phyloP scores from a whole-genome alignment of 2,329 filamentous ascomycete genomes.

The Blumeria hordei region DNA sequence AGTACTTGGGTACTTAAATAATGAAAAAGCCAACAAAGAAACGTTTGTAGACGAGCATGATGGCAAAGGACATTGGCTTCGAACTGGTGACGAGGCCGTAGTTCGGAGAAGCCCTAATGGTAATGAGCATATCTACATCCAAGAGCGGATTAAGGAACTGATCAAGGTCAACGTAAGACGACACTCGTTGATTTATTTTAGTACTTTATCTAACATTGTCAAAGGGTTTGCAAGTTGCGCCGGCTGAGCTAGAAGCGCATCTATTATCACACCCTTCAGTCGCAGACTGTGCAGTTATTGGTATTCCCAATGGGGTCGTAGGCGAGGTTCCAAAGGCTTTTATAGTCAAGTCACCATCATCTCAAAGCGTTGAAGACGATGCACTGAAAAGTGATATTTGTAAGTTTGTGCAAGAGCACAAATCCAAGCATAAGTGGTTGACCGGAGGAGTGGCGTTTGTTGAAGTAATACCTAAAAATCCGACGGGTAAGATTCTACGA shows the following conservation, averaged over 20 bases:
- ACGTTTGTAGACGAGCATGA: constrained; percentile 47
- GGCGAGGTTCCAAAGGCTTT: constrained; percentile 45
- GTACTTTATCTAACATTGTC: neutral
- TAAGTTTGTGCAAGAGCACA: constrained; percentile 37
- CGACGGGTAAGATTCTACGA: constrained; percentile 50
- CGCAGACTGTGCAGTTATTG: constrained; percentile 59
- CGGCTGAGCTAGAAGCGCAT: constrained; percentile 61
- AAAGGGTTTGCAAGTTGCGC: constrained; percentile 54
- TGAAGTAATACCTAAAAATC: constrained; percentile 45
- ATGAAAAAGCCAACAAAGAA: constrained; percentile 58
- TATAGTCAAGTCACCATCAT: constrained; percentile 27
- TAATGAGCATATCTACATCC: constrained; percentile 61
- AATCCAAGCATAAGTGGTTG: constrained; percentile 45
- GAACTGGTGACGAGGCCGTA: constrained; percentile 66
- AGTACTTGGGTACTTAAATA: constrained; percentile 66
- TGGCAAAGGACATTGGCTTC: constrained; percentile 37
- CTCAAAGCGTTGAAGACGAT: constrained; percentile 28
- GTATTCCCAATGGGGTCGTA: constrained; percentile 34
- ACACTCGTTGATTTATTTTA: neutral
- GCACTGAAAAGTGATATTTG: constrained; percentile 23
- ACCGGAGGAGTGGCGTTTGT: constrained; percentile 38
- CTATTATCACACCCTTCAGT: constrained; percentile 51
- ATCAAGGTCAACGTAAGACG: constrained; percentile 48
- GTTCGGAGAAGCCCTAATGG: constrained; percentile 38
- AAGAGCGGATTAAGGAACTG: constrained; percentile 58